These are phyloP conservation scores for Acanthamoeba lenticulata DNA, from an alignment of 208 protist species.

Conservation along the genomic window DNA sequence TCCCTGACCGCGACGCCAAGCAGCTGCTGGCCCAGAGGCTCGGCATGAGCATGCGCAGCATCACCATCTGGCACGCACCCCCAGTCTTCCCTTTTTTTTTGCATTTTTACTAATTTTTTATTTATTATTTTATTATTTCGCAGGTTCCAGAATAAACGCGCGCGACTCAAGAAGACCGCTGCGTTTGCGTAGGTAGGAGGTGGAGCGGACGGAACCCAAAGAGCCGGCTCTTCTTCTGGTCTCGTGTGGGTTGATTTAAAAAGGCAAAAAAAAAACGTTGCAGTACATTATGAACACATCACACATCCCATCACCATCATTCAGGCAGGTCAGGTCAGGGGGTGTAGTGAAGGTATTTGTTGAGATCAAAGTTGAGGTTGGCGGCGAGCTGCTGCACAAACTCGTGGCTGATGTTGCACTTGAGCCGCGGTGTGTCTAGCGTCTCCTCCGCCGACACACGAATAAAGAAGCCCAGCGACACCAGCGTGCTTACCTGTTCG, in stretches of 20 bases:
- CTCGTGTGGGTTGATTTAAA: too few species aligned
- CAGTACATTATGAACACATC: too few species aligned
- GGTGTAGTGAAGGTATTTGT: background rate
- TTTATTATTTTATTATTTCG: too few species aligned
- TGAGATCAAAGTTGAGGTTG: conserved; percentile 3
- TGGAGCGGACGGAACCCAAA: too few species aligned
- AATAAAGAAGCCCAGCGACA: conserved; percentile 40
- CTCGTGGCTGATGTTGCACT: conserved; percentile 51
- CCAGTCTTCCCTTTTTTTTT: too few species aligned
- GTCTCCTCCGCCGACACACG: background rate
- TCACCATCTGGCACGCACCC: conserved; percentile 52
- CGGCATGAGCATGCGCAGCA: conserved; percentile 32
- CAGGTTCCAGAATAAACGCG: conserved; percentile 64
- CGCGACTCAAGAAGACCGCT: conserved; percentile 57
- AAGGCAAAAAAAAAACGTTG: too few species aligned
- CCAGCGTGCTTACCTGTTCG: background rate
- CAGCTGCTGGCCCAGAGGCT: conserved; percentile 48
- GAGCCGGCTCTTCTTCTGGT: too few species aligned
- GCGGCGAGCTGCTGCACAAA: background rate
- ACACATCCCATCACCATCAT: too few species aligned
- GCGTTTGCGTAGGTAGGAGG: too few species aligned
- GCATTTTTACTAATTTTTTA: too few species aligned
- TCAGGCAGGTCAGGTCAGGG: background rate
- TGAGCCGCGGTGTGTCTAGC: background rate
- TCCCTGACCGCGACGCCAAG: background rate